Conservation (phyloP, 2,329 filamentous ascomycete genomes). For the Colletotrichum zoysiae region DNA sequence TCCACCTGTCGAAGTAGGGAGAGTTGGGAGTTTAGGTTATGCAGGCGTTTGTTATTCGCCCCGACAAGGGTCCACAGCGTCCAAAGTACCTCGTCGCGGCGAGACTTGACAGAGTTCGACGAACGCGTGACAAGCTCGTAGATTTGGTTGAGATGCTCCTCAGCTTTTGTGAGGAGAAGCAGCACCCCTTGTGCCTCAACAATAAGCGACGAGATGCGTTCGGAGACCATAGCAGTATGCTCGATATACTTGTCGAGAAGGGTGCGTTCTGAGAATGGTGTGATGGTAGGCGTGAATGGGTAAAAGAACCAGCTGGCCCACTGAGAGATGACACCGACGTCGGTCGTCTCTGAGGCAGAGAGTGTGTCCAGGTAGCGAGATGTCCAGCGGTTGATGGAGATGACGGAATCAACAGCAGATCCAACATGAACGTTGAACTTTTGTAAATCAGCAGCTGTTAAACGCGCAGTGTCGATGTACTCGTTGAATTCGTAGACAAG, state of each 20-base stretch:
- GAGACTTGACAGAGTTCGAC: conserved; percentile 67
- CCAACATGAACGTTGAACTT: conserved; percentile 83
- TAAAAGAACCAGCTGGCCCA: conserved; percentile 63
- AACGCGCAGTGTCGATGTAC: conserved; percentile 77
- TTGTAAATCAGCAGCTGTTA: conserved; percentile 75
- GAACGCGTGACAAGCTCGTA: conserved; percentile 76
- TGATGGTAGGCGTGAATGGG: conserved; percentile 70
- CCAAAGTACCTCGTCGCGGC: conserved; percentile 75
- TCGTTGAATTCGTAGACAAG: conserved; percentile 81
- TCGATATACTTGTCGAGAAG: conserved; percentile 81
- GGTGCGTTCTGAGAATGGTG: conserved; percentile 68
- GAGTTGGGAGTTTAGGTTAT: conserved; percentile 73
- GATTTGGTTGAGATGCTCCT: conserved; percentile 77
- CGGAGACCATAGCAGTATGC: conserved; percentile 77
- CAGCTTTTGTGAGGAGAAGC: conserved; percentile 73
- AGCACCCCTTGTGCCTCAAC: conserved; percentile 77
- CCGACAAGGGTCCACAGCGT: conserved; percentile 82
- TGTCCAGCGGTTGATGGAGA: conserved; percentile 82
- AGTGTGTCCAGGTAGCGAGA: conserved; percentile 75
- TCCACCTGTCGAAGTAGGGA: conserved; percentile 74
- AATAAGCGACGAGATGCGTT: conserved; percentile 77
- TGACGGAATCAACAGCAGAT: conserved; percentile 78
- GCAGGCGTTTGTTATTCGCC: conserved; percentile 71
- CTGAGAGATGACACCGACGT: conserved; percentile 54
- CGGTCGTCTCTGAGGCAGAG: conserved; percentile 49